A percentile compares a stretch with the other conserved stretches of the same genome.
Evolutionary conservation across 2,329 filamentous ascomycete genomes (phyloP).

Genomic region (Podosphaera xanthii): DNA sequence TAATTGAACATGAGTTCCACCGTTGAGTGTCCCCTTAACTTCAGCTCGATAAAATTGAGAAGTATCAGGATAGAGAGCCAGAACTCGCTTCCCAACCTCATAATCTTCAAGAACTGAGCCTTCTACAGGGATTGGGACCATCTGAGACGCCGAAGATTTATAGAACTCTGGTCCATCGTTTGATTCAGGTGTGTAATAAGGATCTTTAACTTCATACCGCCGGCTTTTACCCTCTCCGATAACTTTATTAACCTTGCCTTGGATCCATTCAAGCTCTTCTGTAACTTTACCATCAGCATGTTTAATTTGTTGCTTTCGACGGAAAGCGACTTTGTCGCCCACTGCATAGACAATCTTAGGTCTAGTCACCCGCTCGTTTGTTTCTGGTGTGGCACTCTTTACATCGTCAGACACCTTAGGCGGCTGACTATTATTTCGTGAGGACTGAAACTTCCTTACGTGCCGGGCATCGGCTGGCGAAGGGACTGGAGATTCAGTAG

Average conservation of each 20-base stretch:
- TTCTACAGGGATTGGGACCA: slow-evolving; percentile 51
- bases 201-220: slow-evolving; percentile 59
- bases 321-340: slow-evolving; percentile 44
- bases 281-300: slow-evolving; percentile 14
- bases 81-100: slow-evolving; percentile 41
- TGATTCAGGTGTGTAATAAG: slow-evolving; percentile 39
- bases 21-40: slow-evolving; percentile 39
- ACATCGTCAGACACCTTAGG: slow-evolving; percentile 10
- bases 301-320: slow-evolving; percentile 27
- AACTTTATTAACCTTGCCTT: slow-evolving; percentile 56
- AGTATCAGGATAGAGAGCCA: slow-evolving; percentile 62
- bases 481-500: slow-evolving; percentile 14
- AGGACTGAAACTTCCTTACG: slow-evolving; percentile 10
- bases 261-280: slow-evolving; percentile 39
- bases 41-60: slow-evolving; percentile 73
- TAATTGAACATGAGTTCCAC: slow-evolving; percentile 34
- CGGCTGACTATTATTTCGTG: slow-evolving; percentile 13
- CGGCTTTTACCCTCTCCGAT: slow-evolving; percentile 55
- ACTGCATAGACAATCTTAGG: slow-evolving; percentile 34
- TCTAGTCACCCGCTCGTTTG: slow-evolving; percentile 8
- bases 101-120: slow-evolving; percentile 38
- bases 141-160: slow-evolving; percentile 46
- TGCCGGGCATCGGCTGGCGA: slow-evolving; percentile 14
- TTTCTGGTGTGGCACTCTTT: slow-evolving; percentile 9
- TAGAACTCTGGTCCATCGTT: slow-evolving; percentile 27